A percentile compares a stretch with the other conserved stretches of the same genome.
Conservation (phyloP, 192 early-diverging fungal species). For the Phlyctochytrium planicorne region DNA sequence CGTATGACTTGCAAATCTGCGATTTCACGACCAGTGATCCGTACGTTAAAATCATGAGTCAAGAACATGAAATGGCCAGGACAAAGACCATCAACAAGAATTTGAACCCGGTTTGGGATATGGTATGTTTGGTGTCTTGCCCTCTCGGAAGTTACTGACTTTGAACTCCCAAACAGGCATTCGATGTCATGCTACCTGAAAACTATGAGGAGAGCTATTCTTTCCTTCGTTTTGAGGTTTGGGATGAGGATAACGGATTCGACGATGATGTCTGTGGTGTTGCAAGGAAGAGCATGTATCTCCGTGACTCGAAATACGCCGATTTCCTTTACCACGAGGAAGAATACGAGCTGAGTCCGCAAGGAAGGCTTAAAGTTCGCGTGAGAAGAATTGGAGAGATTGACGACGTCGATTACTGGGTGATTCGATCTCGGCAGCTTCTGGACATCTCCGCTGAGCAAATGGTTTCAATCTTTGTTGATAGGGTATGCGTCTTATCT, state of each 20-base stretch:
- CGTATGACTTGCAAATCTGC: constrained; percentile 31
- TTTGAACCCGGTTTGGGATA: constrained; percentile 52
- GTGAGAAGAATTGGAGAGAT: constrained; percentile 39
- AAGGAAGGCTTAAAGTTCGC: constrained; percentile 38
- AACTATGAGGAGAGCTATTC: constrained; percentile 16
- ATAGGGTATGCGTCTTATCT: constrained; percentile 28
- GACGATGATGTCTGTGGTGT: constrained; percentile 33
- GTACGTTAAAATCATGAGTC: constrained; percentile 24
- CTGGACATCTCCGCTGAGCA: constrained; percentile 38
- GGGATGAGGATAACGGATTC: constrained; percentile 35
- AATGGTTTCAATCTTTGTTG: constrained; percentile 38
- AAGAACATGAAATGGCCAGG: neutral
- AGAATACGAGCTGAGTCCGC: constrained; percentile 27
- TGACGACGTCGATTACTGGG: constrained; percentile 45
- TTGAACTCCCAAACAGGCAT: constrained; percentile 2
- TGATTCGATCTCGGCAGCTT: constrained; percentile 29
- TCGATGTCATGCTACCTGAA: constrained; percentile 28
- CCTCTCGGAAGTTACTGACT: constrained; percentile 5
- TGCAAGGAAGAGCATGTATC: constrained; percentile 10
- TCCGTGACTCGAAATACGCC: constrained; percentile 29
- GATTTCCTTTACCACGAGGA: constrained; percentile 43
- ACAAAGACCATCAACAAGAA: constrained; percentile 31
- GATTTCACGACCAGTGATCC: constrained; percentile 42
- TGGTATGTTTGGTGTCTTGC: constrained; percentile 12
- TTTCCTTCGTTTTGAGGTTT: constrained; percentile 39